phyloP scores from a whole-genome alignment of 2,329 filamentous ascomycete genomes.

The Beauveria varroae region DNA sequence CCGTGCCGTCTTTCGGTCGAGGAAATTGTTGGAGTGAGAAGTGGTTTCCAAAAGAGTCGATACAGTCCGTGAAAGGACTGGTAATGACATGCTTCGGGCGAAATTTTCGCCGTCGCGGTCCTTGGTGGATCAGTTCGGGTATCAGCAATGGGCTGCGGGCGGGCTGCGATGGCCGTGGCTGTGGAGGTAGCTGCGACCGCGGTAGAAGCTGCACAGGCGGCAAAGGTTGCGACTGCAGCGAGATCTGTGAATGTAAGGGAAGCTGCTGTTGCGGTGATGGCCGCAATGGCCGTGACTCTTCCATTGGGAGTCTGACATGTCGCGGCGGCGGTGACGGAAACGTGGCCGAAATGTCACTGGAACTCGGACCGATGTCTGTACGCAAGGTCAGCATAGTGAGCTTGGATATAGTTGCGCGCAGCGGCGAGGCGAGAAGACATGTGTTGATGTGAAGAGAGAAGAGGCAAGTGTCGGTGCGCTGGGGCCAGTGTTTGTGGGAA shows the following conservation, averaged over 20 bases:
- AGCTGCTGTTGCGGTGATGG: background rate
- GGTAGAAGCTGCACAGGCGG: background rate
- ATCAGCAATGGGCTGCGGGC: background rate
- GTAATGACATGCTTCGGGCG: conserved; percentile 12
- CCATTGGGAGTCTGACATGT: background rate
- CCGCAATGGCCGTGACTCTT: background rate
- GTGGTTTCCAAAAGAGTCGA: conserved; percentile 21
- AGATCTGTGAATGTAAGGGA: background rate
- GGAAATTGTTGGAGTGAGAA: conserved; percentile 18
- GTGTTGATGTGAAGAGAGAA: too few relatives aligned
- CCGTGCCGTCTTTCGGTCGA: conserved; percentile 25
- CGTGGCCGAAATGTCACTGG: background rate
- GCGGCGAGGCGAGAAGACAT: too few relatives aligned
- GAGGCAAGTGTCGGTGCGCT: too few relatives aligned
- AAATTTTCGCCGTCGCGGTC: conserved; percentile 10
- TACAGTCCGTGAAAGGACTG: conserved; percentile 27
- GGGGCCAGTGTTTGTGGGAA: too few relatives aligned
- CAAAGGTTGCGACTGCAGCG: background rate
- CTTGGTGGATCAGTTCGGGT: background rate
- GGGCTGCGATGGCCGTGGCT: background rate
- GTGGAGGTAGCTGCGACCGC: background rate
- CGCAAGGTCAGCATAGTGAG: background rate
- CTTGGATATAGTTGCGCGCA: too few relatives aligned
- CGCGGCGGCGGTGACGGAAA: background rate
- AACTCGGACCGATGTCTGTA: background rate